Percentiles rank a stretch among this genome's conserved stretches.
Conservation (phyloP, 805 yeast genomes). For the Isabelozyma gotoi region DNA sequence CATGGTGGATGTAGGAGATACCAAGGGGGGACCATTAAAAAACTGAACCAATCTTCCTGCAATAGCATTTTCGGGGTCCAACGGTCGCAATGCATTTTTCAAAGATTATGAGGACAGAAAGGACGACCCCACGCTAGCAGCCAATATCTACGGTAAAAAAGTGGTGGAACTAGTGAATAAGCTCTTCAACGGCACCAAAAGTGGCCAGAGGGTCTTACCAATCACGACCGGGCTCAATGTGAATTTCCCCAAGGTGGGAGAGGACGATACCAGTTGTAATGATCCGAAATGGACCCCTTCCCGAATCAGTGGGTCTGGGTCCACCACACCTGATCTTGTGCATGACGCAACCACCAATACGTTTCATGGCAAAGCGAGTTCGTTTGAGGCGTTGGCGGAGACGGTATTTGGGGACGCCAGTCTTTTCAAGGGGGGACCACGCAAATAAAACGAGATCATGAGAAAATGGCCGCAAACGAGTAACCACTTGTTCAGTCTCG, state of each 20-base stretch:
- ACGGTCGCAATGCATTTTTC: conserved; percentile 48
- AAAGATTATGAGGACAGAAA: conserved; percentile 36
- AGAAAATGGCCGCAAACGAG: too few species aligned
- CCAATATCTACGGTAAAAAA: conserved; percentile 45
- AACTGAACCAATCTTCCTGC: conserved; percentile 51
- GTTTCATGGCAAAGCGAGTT: conserved; percentile 11
- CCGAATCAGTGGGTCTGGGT: conserved; percentile 46
- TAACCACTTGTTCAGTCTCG: too few species aligned
- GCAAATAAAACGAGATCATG: too few species aligned
- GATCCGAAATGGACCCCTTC: conserved; percentile 44
- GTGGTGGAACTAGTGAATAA: conserved; percentile 39
- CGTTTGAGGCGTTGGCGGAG: conserved; percentile 18
- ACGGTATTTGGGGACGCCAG: conserved; percentile 43
- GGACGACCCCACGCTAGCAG: conserved; percentile 36
- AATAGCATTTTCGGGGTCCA: conserved; percentile 51
- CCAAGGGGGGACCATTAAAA: too few species aligned
- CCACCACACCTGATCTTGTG: conserved; percentile 25
- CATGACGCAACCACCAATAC: conserved; percentile 42
- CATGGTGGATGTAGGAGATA: too few species aligned
- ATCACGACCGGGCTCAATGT: conserved; percentile 46
- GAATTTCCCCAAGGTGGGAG: conserved; percentile 48
- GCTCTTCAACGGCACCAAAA: conserved; percentile 37
- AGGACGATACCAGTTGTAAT: conserved; percentile 38
- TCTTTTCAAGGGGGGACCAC: too few species aligned
- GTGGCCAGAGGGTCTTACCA: conserved; percentile 39